A percentile compares a stretch with the other conserved stretches of the same genome.
Evolutionary conservation across 495 filamentous ascomycete species (phyloP).

Genomic region (Astrothelium subdiscretum): DNA sequence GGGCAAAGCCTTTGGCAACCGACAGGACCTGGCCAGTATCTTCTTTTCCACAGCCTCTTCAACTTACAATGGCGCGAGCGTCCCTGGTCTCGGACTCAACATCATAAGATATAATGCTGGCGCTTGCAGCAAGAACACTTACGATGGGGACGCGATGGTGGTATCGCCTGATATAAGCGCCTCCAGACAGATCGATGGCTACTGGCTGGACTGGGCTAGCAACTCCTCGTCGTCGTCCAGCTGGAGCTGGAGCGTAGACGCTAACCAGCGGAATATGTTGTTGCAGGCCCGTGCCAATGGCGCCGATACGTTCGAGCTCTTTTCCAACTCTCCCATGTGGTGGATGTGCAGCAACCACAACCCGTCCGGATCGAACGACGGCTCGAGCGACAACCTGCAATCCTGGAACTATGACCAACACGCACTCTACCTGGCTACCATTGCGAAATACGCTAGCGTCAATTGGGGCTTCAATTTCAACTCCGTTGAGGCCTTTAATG

Average conservation of each 20-base stretch:
- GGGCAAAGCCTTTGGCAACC: constrained; percentile 26
- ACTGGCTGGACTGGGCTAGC: constrained; percentile 18
- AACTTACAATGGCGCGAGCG: constrained; percentile 13
- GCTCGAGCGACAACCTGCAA: constrained; percentile 25
- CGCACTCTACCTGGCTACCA: constrained; percentile 30
- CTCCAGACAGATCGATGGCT: constrained; percentile 29
- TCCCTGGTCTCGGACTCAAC: constrained; percentile 31
- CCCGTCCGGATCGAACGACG: constrained; percentile 24
- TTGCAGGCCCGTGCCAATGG: constrained; percentile 24
- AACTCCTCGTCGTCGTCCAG: constrained; percentile 17
- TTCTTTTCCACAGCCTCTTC: constrained; percentile 25
- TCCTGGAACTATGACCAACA: constrained; percentile 29
- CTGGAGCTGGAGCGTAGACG: constrained; percentile 28
- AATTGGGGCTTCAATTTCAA: constrained; percentile 27
- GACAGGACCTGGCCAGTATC: constrained; percentile 27
- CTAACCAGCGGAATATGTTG: constrained; percentile 21
- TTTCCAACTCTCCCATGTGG: constrained; percentile 34
- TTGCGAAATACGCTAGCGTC: constrained; percentile 28
- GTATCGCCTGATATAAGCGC: constrained; percentile 26
- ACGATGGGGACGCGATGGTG: constrained; percentile 26
- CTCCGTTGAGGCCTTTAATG: constrained; percentile 31
- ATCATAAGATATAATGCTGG: constrained; percentile 33
- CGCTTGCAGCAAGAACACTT: constrained; percentile 24
- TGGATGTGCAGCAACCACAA: constrained; percentile 33
- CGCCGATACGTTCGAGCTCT: constrained; percentile 29